A percentile compares a stretch with the other conserved stretches of the same genome.
Evolutionary conservation across 1,139 yeast genomes (phyloP).

Genomic region (Kurtzmaniella quercitrusa): DNA sequence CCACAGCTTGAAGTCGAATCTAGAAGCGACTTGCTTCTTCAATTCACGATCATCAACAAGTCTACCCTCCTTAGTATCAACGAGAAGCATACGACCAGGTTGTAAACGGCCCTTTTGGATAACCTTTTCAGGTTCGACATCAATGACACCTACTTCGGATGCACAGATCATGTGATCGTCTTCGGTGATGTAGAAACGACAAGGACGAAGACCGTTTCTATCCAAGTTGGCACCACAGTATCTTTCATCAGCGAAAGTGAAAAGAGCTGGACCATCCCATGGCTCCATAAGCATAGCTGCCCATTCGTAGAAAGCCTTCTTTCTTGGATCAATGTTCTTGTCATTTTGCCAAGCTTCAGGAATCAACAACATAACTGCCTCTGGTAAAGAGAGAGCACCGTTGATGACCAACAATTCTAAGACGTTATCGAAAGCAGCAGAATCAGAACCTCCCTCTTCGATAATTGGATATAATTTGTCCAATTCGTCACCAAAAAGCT

Average conservation of each 20-base stretch:
- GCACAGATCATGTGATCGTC: slow-evolving; percentile 97
- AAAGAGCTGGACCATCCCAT: slow-evolving; percentile 99
- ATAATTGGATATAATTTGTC: slow-evolving; percentile 91
- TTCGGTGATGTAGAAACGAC: slow-evolving; percentile 92
- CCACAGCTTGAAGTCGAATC: slow-evolving; percentile 94
- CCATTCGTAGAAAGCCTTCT: slow-evolving; percentile 97
- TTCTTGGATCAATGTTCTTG: slow-evolving; percentile 78
- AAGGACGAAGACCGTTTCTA: slow-evolving; percentile 96
- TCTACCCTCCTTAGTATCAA: slow-evolving; percentile 89
- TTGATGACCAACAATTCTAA: slow-evolving; percentile 86
- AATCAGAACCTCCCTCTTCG: slow-evolving; percentile 98
- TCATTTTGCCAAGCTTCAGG: slow-evolving; percentile 99
- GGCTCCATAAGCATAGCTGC: slow-evolving; percentile 99
- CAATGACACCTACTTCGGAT: slow-evolving; percentile 96
- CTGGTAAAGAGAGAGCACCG: slow-evolving; percentile 90
- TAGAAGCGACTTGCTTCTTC: slow-evolving; percentile 74
- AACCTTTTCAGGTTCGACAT: slow-evolving; percentile 77
- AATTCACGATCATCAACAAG: slow-evolving; percentile 91
- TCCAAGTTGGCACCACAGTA: slow-evolving; percentile 98
- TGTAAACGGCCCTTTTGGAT: slow-evolving; percentile 90
- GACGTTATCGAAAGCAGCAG: slow-evolving; percentile 98
- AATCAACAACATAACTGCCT: slow-evolving; percentile 94
- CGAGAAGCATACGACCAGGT: slow-evolving; percentile 95
- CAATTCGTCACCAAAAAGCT: slow-evolving; percentile 84
- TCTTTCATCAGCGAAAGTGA: slow-evolving; percentile 95